Percentiles rank a stretch among this genome's conserved stretches.
phyloP scores from a whole-genome alignment of 768 basidiomycete genomes.

The Lyophyllum semitale region DNA sequence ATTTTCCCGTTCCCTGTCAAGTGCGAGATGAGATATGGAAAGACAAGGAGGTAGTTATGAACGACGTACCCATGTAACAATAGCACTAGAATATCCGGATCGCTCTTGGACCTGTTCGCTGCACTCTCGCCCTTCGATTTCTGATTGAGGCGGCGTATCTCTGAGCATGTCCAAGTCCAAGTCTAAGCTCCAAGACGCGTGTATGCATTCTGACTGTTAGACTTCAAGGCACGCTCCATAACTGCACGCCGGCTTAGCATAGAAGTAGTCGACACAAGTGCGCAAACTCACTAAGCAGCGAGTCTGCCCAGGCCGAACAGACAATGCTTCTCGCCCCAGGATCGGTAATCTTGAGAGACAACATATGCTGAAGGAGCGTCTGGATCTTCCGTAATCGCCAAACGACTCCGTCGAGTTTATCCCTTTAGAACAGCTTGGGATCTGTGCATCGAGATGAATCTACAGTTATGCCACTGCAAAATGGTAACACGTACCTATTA shows the following conservation, averaged over 20 bases:
- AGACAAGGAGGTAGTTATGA: not conserved
- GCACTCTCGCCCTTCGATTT: slow-evolving; percentile 56
- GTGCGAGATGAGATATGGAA: slow-evolving; percentile 1
- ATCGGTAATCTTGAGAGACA: slow-evolving; percentile 66
- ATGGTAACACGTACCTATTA: slow-evolving; percentile 43
- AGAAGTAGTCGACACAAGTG: not conserved
- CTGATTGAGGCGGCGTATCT: slow-evolving; percentile 70
- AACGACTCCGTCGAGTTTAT: slow-evolving; percentile 63
- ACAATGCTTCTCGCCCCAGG: slow-evolving; percentile 81
- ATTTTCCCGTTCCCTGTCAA: slow-evolving; percentile 83
- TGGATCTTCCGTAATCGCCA: slow-evolving; percentile 86
- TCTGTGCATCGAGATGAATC: slow-evolving; percentile 29
- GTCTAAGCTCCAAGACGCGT: not conserved
- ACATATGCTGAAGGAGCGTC: slow-evolving; percentile 70
- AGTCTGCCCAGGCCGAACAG: slow-evolving; percentile 92
- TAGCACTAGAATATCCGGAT: slow-evolving; percentile 69
- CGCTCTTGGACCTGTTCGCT: slow-evolving; percentile 67
- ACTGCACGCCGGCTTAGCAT: slow-evolving; percentile 44
- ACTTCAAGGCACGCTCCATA: slow-evolving; percentile 66
- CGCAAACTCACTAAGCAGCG: slow-evolving; percentile 63
- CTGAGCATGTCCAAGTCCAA: slow-evolving; percentile 30
- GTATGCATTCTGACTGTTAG: slow-evolving; percentile 48
- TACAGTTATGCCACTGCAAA: not conserved
- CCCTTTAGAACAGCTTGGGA: slow-evolving; percentile 43
- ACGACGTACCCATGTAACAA: slow-evolving; percentile 73